Evolutionary conservation across 129 eudicot species (phyloP).

Genomic region (Oenanthe sinensis): DNA sequence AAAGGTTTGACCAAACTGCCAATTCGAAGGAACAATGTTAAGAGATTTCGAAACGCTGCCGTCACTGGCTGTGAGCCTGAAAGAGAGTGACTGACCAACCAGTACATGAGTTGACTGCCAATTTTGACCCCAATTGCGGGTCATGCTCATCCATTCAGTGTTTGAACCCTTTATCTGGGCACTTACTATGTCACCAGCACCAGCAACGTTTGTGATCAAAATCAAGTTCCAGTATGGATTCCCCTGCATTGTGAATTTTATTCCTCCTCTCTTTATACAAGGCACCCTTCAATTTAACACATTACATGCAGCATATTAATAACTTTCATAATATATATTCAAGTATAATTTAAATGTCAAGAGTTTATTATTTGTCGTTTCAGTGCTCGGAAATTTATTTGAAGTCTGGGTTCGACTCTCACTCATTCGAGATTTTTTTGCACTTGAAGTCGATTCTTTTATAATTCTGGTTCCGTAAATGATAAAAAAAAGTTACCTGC

Average conservation of each 20-base stretch:
- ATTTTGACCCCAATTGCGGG: not conserved
- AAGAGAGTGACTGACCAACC: conserved; percentile 3
- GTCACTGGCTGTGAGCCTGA: not conserved
- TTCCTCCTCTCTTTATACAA: not conserved
- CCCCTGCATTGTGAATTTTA: not conserved
- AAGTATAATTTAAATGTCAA: no score
- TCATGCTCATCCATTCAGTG: not conserved
- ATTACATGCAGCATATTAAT: no score
- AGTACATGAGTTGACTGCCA: not conserved
- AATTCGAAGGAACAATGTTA: not conserved
- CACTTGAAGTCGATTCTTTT: no score
- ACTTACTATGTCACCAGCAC: not conserved
- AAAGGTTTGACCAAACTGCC: not conserved
- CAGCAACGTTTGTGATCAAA: not conserved
- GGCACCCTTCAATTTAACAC: not conserved
- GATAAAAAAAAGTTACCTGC: not conserved
- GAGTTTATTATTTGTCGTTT: no score
- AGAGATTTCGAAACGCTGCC: not conserved
- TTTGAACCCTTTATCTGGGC: not conserved
- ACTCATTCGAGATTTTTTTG: no score
- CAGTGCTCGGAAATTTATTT: no score
- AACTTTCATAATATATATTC: no score
- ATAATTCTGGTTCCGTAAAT: not conserved
- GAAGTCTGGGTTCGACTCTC: no score
- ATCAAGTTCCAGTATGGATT: not conserved